Percentiles rank a stretch among this genome's conserved stretches.
Conservation (phyloP, 2,329 filamentous ascomycete genomes). For the Pezizomycotina sp. region DNA sequence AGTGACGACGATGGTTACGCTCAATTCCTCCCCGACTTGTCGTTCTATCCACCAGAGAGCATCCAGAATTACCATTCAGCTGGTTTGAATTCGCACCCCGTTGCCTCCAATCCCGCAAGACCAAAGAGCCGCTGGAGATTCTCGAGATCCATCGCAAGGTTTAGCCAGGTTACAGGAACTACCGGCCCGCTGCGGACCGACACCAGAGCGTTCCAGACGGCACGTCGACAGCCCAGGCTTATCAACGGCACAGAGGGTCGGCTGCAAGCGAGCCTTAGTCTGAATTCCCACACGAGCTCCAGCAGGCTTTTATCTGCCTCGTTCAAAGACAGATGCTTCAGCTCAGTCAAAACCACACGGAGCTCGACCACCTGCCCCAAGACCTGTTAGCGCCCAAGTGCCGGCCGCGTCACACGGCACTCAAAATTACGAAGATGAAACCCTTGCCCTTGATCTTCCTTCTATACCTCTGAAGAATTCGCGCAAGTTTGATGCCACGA, state of each 20-base stretch:
- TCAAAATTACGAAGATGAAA: conserved; percentile 17
- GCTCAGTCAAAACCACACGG: conserved; percentile 27
- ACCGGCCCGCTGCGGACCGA: no score
- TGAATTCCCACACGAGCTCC: conserved; percentile 71
- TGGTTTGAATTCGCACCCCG: no score
- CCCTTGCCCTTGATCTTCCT: conserved; percentile 55
- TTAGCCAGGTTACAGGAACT: no score
- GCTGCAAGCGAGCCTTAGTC: no score
- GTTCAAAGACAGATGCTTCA: conserved; percentile 88
- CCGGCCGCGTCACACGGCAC: conserved; percentile 33
- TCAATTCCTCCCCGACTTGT: conserved; percentile 53
- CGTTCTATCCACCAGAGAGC: conserved; percentile 89
- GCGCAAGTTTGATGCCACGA: conserved; percentile 70
- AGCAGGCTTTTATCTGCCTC: conserved; percentile 60
- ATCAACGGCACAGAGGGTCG: no score
- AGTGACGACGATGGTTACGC: conserved; percentile 26
- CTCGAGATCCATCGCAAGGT: no score
- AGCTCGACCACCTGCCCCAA: conserved; percentile 19
- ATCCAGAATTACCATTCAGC: no score
- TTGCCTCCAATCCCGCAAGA: no score
- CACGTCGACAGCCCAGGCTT: no score
- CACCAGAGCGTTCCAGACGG: no score
- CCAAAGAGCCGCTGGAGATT: no score
- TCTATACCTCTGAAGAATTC: conserved; percentile 63
- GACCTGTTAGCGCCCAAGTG: conserved; percentile 21